phyloP scores from a whole-genome alignment of 768 basidiomycete genomes.

The Rhizopogon roseolus region DNA sequence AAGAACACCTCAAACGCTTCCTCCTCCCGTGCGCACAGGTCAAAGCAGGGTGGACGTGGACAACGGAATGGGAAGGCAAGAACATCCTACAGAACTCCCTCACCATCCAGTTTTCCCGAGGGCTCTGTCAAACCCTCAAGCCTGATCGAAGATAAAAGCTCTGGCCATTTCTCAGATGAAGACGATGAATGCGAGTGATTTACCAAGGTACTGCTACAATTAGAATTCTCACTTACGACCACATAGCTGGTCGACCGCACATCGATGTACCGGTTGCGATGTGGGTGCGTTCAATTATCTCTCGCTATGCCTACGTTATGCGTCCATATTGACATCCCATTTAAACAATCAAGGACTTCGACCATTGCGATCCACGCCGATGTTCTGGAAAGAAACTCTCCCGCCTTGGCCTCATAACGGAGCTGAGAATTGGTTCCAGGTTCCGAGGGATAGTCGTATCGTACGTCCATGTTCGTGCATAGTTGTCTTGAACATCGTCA shows the following conservation, averaged over 20 bases:
- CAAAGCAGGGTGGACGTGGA: constrained; percentile 1
- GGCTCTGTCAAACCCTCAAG: constrained; percentile 52
- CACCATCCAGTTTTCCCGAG: neutral
- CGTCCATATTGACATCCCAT: neutral
- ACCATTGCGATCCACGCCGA: constrained; percentile 90
- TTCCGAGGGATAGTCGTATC: constrained; percentile 94
- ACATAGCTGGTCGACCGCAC: constrained; percentile 7
- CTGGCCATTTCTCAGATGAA: constrained; percentile 25
- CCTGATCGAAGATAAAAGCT: constrained; percentile 42
- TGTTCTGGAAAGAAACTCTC: constrained; percentile 90
- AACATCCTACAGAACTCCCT: neutral
- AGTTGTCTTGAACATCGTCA: neutral
- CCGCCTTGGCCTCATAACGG: constrained; percentile 77
- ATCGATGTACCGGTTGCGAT: constrained; percentile 84
- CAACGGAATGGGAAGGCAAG: neutral
- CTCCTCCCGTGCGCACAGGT: neutral
- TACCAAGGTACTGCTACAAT: constrained; percentile 3
- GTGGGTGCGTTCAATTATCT: constrained; percentile 66
- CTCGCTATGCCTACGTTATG: neutral
- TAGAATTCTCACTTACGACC: neutral
- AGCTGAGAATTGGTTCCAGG: constrained; percentile 77
- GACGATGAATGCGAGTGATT: constrained; percentile 25
- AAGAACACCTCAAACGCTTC: neutral
- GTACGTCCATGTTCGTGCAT: constrained; percentile 43
- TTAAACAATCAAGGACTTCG: constrained; percentile 68